Base-by-base conservation (phyloP, 768 basidiomycete genomes). In the Paxillus rubicundulus region DNA sequence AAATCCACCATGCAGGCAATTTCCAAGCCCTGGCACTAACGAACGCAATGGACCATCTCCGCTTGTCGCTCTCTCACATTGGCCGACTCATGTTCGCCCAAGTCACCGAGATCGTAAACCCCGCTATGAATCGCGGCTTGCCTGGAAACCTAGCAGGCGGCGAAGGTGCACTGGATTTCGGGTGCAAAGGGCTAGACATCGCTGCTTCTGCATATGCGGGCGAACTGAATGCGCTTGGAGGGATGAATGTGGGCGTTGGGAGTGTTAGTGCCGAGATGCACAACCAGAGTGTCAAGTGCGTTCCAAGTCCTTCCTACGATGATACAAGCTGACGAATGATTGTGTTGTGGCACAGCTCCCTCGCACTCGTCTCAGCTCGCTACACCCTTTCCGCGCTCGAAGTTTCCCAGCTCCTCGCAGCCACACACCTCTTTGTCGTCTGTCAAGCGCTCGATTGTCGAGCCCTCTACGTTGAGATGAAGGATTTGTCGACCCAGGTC, bases 201-300 rank as follows among this genome's bases (percentile, higher is more conserved):
- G 87, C 85, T 39, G 78, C 82, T 5, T 90, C 92, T 9, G 85
- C 92, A 0, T 93, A 94, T 64, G 80, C 85, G 2, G 76, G 85
- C 42, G 92, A 94, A 69, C 80, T 94, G 30, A 91, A 90, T 27
- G 85, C 80, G 62, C 78, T 92, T 21, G 91, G 67, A 5, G 67
- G 67, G 13, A 89, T 82, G 72, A 90, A 92, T 0, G 90, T 93
- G 10, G 87, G 86, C 3, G 89, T 89, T 0, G 86, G 88, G 59
- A 82, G 91, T 45, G 89, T 93, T 61, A 87, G 86, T 2, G 91
- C 91, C 1, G 91, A 94, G 71, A 90, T 92, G 87, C 89, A 92
- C 64, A 94, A 94, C 60, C 92, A 94, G 68, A 87, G 92, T 40
- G 81, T 94, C 69, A 94, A 94, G 88, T 90, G 57, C 54, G 87